These are phyloP conservation scores for Sporothrix pallida DNA, from an alignment of 2,329 filamentous ascomycete species.

Conservation along the genomic window DNA sequence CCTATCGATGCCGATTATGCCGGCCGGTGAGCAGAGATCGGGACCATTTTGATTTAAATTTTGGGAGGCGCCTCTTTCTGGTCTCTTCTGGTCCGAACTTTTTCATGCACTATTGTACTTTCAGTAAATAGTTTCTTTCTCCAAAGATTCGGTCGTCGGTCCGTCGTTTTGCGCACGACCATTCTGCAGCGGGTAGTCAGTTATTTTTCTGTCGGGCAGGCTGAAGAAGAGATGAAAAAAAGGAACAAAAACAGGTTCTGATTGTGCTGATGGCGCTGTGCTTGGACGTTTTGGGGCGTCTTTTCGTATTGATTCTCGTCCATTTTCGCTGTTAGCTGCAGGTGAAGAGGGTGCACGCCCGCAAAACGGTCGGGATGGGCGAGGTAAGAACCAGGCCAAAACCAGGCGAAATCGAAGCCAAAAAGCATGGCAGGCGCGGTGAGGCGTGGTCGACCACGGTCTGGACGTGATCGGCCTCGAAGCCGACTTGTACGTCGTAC, in stretches of 20 bases:
- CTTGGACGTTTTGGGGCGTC: neutral
- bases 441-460: neutral
- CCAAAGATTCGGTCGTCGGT: neutral
- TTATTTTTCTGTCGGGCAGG: neutral
- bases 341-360: neutral
- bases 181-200: constrained; percentile 5
- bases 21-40: neutral
- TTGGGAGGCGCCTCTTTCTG: neutral
- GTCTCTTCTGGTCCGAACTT: neutral
- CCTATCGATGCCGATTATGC: neutral
- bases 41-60: neutral
- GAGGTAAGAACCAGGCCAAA: neutral
- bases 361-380: neutral
- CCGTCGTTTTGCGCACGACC: constrained; percentile 21
- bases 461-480: constrained; percentile 5
- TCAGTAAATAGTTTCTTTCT: neutral
- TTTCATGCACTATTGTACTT: too few relatives aligned
- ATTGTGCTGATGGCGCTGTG: neutral
- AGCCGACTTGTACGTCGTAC: neutral
- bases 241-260: neutral
- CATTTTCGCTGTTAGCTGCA: neutral
- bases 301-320: neutral
- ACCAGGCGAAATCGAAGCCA: too few relatives aligned
- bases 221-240: neutral
- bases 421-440: neutral